Evolutionary conservation across 2,329 filamentous ascomycete species (phyloP).

Genomic region (Talaromyces marneffei): DNA sequence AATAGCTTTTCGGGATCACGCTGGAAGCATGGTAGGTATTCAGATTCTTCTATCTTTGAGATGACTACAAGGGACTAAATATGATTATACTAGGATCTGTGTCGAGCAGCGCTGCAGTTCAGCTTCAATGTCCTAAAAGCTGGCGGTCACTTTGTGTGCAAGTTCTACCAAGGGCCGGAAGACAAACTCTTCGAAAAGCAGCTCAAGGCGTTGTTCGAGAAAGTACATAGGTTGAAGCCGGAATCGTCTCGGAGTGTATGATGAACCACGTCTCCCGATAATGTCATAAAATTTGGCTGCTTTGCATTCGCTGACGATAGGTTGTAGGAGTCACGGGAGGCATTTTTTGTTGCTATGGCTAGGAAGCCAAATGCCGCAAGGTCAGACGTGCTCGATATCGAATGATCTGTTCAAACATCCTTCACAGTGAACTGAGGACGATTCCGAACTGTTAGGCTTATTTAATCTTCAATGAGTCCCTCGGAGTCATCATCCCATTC

Average conservation of each 20-base stretch:
- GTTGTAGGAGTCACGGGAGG: slow-evolving; percentile 70
- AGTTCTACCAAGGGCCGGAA: slow-evolving; percentile 89
- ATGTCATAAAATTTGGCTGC: slow-evolving; percentile 2
- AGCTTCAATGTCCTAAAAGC: slow-evolving; percentile 73
- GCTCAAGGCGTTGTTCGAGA: slow-evolving; percentile 69
- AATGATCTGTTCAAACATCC: slow-evolving; percentile 1
- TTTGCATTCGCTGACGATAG: background rate
- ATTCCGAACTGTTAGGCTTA: background rate
- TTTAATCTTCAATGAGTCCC: slow-evolving; percentile 33
- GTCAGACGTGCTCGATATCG: slow-evolving; percentile 40
- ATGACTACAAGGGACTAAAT: background rate
- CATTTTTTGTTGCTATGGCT: slow-evolving; percentile 74
- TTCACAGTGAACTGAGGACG: background rate
- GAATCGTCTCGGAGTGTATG: slow-evolving; percentile 79
- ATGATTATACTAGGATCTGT: slow-evolving; percentile 65
- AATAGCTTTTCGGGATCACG: slow-evolving; percentile 77
- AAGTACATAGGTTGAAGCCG: slow-evolving; percentile 82
- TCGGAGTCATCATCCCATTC: slow-evolving; percentile 42
- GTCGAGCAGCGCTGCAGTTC: slow-evolving; percentile 76
- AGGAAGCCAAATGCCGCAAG: slow-evolving; percentile 53
- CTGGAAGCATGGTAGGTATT: slow-evolving; percentile 78
- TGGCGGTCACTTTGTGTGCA: slow-evolving; percentile 91
- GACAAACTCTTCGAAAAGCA: slow-evolving; percentile 72
- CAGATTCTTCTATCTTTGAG: background rate
- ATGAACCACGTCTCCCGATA: background rate